A percentile compares a stretch with the other conserved stretches of the same genome.
phyloP scores from a whole-genome alignment of 2,329 filamentous ascomycete species.

The Monilinia fructicola region DNA sequence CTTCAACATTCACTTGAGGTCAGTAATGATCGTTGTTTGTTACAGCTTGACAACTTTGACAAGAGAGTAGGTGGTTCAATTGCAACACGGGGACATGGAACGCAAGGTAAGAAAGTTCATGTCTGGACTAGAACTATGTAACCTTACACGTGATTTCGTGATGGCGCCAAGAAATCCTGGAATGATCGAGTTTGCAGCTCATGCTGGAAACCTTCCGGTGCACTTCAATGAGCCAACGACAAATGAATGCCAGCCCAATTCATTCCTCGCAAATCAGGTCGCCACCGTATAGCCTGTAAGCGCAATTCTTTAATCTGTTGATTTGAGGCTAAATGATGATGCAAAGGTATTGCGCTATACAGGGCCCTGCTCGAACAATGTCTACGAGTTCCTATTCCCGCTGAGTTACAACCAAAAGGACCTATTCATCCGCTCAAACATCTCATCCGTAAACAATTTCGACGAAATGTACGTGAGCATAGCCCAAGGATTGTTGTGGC shows the following conservation, averaged over 20 bases:
- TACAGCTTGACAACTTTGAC: background rate
- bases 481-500: slow-evolving; percentile 60
- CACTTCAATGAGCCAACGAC: slow-evolving; percentile 19
- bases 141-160: slow-evolving; percentile 3
- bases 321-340: slow-evolving; percentile 6
- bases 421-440: slow-evolving; percentile 50
- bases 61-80: background rate
- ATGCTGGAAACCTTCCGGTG: background rate
- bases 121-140: too few relatives aligned
- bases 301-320: background rate
- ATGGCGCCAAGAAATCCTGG: background rate
- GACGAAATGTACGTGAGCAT: slow-evolving; percentile 56
- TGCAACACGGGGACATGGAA: background rate
- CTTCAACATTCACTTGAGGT: background rate
- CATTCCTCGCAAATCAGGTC: slow-evolving; percentile 47
- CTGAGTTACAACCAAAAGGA: slow-evolving; percentile 44
- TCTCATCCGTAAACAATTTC: slow-evolving; percentile 62
- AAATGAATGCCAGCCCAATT: slow-evolving; percentile 48
- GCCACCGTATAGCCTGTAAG: slow-evolving; percentile 54
- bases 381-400: slow-evolving; percentile 52
- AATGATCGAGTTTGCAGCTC: background rate
- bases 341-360: slow-evolving; percentile 67
- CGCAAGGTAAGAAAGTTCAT: background rate
- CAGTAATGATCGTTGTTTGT: background rate
- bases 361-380: slow-evolving; percentile 65